A percentile compares a stretch with the other conserved stretches of the same genome.
phyloP scores from a whole-genome alignment of 2,329 filamentous ascomycete species.

The Hypomyces perniciosus region DNA sequence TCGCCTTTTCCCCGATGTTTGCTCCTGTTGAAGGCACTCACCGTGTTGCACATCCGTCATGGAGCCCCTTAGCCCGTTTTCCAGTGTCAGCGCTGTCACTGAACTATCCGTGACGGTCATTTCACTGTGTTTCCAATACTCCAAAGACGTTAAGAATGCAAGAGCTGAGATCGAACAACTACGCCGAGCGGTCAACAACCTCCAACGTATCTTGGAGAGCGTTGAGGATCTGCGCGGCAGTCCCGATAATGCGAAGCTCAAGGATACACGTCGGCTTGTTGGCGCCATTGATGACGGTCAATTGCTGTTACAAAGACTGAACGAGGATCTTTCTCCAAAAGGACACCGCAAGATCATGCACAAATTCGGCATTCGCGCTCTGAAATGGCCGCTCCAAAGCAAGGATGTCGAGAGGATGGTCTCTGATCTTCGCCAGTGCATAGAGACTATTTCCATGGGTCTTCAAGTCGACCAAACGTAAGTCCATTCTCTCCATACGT shows the following conservation, averaged over 20 bases:
- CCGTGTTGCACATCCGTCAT: background rate
- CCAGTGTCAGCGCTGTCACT: slow-evolving; percentile 32
- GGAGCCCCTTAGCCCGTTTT: slow-evolving; percentile 28
- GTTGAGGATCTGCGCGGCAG: slow-evolving; percentile 10
- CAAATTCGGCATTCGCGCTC: slow-evolving; percentile 25
- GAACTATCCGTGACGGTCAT: slow-evolving; percentile 32
- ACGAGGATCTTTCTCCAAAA: background rate
- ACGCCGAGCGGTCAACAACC: slow-evolving; percentile 20
- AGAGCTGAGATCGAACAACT: slow-evolving; percentile 28
- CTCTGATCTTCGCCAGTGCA: slow-evolving; percentile 22
- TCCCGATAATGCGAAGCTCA: background rate
- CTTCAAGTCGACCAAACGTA: slow-evolving; percentile 31
- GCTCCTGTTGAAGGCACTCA: too few species aligned
- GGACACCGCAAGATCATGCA: slow-evolving; percentile 24
- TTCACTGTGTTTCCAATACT: slow-evolving; percentile 31
- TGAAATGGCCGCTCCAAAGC: slow-evolving; percentile 35
- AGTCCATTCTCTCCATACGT: slow-evolving; percentile 9
- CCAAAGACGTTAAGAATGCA: slow-evolving; percentile 25
- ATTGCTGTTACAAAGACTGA: background rate
- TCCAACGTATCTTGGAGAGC: slow-evolving; percentile 21
- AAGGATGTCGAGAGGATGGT: slow-evolving; percentile 28
- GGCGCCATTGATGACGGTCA: background rate
- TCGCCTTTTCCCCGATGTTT: too few species aligned
- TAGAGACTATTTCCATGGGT: slow-evolving; percentile 22
- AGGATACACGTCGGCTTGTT: background rate